Conservation (phyloP, 2,329 filamentous ascomycete genomes). For the Penicillium sp. region DNA sequence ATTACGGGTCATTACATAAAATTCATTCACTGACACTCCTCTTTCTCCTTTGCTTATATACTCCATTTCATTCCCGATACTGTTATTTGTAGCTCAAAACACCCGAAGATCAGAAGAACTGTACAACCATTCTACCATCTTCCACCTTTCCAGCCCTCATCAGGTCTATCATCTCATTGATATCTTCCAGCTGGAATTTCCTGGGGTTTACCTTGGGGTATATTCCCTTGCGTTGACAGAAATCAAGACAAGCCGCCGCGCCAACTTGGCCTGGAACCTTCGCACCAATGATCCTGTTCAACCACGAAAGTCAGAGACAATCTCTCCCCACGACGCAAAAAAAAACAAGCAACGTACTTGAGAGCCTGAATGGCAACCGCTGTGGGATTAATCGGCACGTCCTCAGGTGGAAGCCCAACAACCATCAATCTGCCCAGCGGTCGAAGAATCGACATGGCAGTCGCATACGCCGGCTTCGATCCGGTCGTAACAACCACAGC, state of each 20-base stretch:
- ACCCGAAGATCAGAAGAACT: constrained; percentile 5
- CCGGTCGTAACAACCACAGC: constrained; percentile 15
- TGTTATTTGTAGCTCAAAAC: neutral
- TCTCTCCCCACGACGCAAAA: neutral
- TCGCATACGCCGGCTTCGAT: constrained; percentile 14
- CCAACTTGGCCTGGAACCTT: constrained; percentile 6
- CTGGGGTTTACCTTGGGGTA: constrained; percentile 12
- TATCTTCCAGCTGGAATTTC: constrained; percentile 16
- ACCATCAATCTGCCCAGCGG: constrained; percentile 13
- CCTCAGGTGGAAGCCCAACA: constrained; percentile 7
- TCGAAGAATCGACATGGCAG: constrained; percentile 7
- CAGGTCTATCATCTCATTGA: constrained; percentile 23
- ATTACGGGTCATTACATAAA: too few species aligned
- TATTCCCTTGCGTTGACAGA: constrained; percentile 11
- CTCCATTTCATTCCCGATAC: neutral
- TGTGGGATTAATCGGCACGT: neutral
- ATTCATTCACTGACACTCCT: too few species aligned
- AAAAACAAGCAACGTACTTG: neutral
- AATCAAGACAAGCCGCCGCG: constrained; percentile 8
- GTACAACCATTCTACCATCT: constrained; percentile 16
- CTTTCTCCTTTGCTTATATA: neutral
- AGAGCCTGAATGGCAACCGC: neutral
- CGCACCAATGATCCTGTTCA: constrained; percentile 13
- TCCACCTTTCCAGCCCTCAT: constrained; percentile 17
- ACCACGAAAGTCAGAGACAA: neutral